Evolutionary conservation across 441 rosid species (phyloP).

Genomic region (Pelargonium citronellum): DNA sequence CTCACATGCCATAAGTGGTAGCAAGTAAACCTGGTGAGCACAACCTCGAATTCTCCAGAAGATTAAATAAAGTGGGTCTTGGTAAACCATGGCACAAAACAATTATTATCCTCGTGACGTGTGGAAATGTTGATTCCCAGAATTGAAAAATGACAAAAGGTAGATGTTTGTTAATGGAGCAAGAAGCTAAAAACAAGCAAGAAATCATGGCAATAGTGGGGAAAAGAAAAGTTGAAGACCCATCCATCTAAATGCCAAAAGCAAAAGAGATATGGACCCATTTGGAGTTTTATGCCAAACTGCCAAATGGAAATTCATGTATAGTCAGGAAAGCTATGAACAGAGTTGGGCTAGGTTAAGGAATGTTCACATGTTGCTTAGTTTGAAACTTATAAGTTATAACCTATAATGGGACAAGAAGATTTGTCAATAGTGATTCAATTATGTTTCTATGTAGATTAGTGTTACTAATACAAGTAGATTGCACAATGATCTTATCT

Average conservation of each 20-base stretch:
- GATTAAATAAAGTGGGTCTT: not conserved
- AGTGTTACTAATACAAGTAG: not conserved
- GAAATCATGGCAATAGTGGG: not conserved
- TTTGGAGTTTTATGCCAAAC: not conserved
- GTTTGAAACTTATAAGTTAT: not conserved
- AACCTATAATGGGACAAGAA: not conserved
- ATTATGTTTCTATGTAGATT: not conserved
- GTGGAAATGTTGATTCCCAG: too few relatives aligned
- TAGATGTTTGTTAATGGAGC: not conserved
- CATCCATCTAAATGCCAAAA: not conserved
- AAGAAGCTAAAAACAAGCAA: not conserved
- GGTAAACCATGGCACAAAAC: not conserved
- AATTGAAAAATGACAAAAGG: too few relatives aligned
- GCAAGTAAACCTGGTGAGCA: not conserved
- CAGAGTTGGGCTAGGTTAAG: not conserved
- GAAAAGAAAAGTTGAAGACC: slow-evolving; percentile 2
- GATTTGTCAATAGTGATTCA: not conserved
- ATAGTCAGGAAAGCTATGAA: not conserved
- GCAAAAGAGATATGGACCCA: not conserved
- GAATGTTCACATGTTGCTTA: not conserved
- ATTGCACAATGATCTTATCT: not conserved
- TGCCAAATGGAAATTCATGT: not conserved
- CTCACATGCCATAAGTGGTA: not conserved
- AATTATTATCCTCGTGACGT: not conserved
- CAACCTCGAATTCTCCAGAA: not conserved